A percentile compares a stretch with the other conserved stretches of the same genome.
phyloP scores from a whole-genome alignment of 495 filamentous ascomycete genomes.

The Xylaria flabelliformis region DNA sequence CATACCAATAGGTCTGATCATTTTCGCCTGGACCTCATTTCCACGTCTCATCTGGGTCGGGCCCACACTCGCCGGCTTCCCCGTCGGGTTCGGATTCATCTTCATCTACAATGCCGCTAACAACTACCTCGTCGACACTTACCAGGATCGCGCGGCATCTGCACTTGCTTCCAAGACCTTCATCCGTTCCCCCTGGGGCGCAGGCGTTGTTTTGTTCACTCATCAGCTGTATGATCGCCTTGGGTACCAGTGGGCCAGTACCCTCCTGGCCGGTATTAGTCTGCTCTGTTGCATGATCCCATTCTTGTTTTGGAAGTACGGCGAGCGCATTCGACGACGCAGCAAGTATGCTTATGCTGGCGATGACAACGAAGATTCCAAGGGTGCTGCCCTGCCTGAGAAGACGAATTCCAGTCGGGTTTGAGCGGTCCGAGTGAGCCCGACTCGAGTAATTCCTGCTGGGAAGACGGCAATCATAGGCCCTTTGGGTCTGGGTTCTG shows the following conservation, averaged over 20 bases:
- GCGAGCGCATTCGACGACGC: conserved; percentile 66
- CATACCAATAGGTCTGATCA: conserved; percentile 78
- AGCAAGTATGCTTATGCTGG: conserved; percentile 71
- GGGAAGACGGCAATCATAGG: neutral
- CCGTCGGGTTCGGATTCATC: conserved; percentile 84
- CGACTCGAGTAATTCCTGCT: neutral
- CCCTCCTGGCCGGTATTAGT: conserved; percentile 72
- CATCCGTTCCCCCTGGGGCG: conserved; percentile 80
- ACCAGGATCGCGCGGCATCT: conserved; percentile 84
- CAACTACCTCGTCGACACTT: conserved; percentile 83
- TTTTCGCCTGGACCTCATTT: conserved; percentile 85
- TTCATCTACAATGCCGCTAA: conserved; percentile 84
- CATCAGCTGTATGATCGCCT: conserved; percentile 78
- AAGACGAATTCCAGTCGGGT: conserved; percentile 1
- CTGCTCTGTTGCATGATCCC: conserved; percentile 79
- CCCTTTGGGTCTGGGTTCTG: neutral
- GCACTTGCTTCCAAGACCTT: conserved; percentile 86
- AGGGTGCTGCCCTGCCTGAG: neutral
- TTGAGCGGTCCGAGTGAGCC: neutral
- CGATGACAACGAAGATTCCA: conserved; percentile 46
- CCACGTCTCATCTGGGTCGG: conserved; percentile 70
- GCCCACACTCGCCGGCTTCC: conserved; percentile 73
- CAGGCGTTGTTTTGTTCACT: conserved; percentile 76
- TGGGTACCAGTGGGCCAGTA: conserved; percentile 76
- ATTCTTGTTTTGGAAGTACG: conserved; percentile 77